Percentiles rank a stretch among this genome's conserved stretches.
These are phyloP conservation scores for Tolypocladium capitatum DNA, from an alignment of 2,329 filamentous ascomycete genomes.

Conservation along the genomic window DNA sequence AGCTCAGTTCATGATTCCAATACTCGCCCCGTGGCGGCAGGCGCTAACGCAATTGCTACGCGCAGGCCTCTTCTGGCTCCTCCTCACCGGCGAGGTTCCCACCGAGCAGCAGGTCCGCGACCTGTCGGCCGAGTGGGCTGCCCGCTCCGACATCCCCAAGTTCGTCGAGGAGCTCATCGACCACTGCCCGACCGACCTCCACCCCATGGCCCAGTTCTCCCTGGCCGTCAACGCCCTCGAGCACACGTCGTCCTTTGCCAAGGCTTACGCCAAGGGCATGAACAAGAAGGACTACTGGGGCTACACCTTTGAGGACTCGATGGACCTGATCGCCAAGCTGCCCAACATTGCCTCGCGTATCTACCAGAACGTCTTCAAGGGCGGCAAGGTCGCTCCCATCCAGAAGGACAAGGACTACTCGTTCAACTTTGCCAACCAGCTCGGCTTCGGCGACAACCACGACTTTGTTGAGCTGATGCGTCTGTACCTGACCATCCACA, in stretches of 20 bases:
- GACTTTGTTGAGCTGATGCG: slow-evolving; percentile 98
- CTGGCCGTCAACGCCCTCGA: slow-evolving; percentile 95
- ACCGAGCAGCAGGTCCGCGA: slow-evolving; percentile 97
- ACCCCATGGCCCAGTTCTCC: slow-evolving; percentile 99
- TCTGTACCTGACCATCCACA: slow-evolving; percentile 99
- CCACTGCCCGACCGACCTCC: slow-evolving; percentile 95
- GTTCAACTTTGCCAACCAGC: slow-evolving; percentile 99
- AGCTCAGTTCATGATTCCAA: slow-evolving; percentile 5
- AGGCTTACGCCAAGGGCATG: slow-evolving; percentile 97
- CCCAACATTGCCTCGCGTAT: slow-evolving; percentile 96
- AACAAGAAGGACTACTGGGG: slow-evolving; percentile 99
- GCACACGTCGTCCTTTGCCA: slow-evolving; percentile 94
- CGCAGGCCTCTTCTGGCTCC: slow-evolving; percentile 94
- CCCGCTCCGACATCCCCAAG: slow-evolving; percentile 91
- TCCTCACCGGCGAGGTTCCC: slow-evolving; percentile 94
- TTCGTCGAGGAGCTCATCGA: slow-evolving; percentile 99
- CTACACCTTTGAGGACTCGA: slow-evolving; percentile 98
- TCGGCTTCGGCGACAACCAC: slow-evolving; percentile 86
- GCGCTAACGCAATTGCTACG: neutral
- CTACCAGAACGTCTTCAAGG: slow-evolving; percentile 99
- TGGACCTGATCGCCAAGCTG: slow-evolving; percentile 99
- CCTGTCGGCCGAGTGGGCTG: slow-evolving; percentile 97
- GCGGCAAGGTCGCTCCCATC: slow-evolving; percentile 89
- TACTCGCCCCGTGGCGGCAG: neutral
- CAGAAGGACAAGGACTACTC: slow-evolving; percentile 99